Evolutionary conservation across 768 basidiomycete species (phyloP), one percentile per base, ranked within the genome.

Genomic region (Macrolepiota albuminosa): DNA sequence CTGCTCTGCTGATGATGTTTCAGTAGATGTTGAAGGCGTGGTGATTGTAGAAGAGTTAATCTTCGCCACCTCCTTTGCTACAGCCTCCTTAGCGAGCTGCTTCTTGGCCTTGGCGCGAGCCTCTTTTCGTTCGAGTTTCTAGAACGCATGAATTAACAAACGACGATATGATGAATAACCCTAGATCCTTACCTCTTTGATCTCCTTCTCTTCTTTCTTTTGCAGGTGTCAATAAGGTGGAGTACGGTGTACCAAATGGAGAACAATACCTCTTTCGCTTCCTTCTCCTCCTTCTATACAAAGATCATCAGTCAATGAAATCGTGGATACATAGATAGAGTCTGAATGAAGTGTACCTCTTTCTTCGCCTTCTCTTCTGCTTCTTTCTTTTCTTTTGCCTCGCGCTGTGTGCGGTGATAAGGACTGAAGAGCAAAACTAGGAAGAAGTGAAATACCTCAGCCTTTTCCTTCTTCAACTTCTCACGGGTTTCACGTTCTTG

Each of bases 401-500:
- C 91, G 53, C 84, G 85, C 89, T 93, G 68, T 42, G 61, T 64
- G 46, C 58, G n/a, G 62, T 48, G 64, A 63, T 63, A 54, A 63
- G 69, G 62, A 64, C 29, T 50, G 54, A 40, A 54, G 56, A 42
- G 47, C 54, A 40, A 53, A 36, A 47, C 34, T 56, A 37, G 50
- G 48, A 54, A 57, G 5, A 2, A 18, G 37, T 53, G 60, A 63
- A 63, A 68, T 53, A 82, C 82, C 78, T 82, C 81, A 18, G 78
- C 82, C 67, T 83, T 83, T 76, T 93, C 91, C 70, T 86, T 88
- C 83, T 92, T 91, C 57, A 93, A 76, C 72, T 89, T 91, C 69
- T 88, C 91, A 60, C 89, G 83, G 26, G 84, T 91, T 77, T 90
- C 89, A 56, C 92, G 87, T 68, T 94, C 92, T 69, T 88, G 83